Evolutionary conservation across 2,329 filamentous ascomycete species (phyloP).

Genomic region (Diplodia corticola): DNA sequence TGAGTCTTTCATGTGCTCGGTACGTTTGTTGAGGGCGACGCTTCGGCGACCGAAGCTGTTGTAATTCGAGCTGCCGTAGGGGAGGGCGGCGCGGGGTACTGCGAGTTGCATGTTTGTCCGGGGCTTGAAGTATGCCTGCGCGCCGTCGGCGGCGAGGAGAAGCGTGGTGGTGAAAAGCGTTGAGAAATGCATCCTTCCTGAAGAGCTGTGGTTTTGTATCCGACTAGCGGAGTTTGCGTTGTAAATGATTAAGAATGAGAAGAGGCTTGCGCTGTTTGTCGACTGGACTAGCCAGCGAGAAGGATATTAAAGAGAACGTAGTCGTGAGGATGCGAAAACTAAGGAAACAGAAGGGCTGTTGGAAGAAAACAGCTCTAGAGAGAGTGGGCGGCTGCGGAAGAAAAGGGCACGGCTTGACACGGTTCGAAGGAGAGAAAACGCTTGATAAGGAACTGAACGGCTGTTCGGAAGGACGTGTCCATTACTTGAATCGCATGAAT

Average conservation of each 20-base stretch:
- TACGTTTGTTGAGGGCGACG: not conserved
- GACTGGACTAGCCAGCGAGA: constrained; percentile 5
- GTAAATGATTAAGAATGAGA: not conserved
- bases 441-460: constrained; percentile 12
- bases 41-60: constrained; percentile 1
- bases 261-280: constrained; percentile 10
- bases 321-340: constrained; percentile 5
- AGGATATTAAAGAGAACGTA: constrained; percentile 10
- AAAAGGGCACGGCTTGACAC: constrained; percentile 5
- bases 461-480: not conserved
- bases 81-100: constrained; percentile 16
- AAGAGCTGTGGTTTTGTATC: not conserved
- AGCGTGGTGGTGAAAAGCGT: not conserved
- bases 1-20: not conserved
- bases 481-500: constrained; percentile 18
- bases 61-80: not conserved
- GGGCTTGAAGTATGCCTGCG: constrained; percentile 14
- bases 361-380: not conserved
- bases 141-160: not conserved
- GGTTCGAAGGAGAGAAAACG: constrained; percentile 10
- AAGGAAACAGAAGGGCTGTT: not conserved
- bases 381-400: not conserved
- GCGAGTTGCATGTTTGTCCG: constrained; percentile 8
- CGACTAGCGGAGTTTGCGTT: not conserved
- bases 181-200: constrained; percentile 12